Evolutionary conservation across 2,329 filamentous ascomycete species (phyloP).

Genomic region (Nemania sp.): DNA sequence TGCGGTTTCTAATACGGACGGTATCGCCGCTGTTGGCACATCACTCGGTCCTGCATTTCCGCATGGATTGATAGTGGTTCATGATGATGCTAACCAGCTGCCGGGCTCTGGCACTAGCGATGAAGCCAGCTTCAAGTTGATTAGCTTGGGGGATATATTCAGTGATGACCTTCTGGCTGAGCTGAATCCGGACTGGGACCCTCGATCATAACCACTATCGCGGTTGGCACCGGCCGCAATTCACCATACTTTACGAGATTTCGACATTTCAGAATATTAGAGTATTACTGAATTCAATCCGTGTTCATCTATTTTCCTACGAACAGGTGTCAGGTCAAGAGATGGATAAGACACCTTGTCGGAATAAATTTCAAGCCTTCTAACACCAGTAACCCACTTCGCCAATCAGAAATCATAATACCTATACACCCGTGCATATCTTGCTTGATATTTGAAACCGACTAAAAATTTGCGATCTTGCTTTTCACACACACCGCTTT

Average conservation of each 20-base stretch:
- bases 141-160: constrained; percentile 48
- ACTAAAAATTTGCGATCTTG: constrained; percentile 44
- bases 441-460: neutral
- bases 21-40: constrained; percentile 52
- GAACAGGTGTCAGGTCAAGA: neutral
- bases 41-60: constrained; percentile 48
- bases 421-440: neutral
- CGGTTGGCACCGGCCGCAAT: neutral
- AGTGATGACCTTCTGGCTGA: constrained; percentile 43
- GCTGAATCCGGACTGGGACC: constrained; percentile 48
- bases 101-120: constrained; percentile 49
- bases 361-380: constrained; percentile 11
- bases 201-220: constrained; percentile 32
- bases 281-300: neutral
- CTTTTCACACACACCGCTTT: constrained; percentile 54
- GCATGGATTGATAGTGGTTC: constrained; percentile 53
- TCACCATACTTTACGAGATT: neutral
- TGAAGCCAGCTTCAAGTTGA: constrained; percentile 56
- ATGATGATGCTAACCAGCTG: constrained; percentile 59
- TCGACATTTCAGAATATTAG: neutral
- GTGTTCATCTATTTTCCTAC: neutral
- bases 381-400: neutral
- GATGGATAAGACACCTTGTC: neutral
- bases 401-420: constrained; percentile 3
- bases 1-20: constrained; percentile 58